Conservation (phyloP, 2,329 filamentous ascomycete species). For the Neofusicoccum parvum region DNA sequence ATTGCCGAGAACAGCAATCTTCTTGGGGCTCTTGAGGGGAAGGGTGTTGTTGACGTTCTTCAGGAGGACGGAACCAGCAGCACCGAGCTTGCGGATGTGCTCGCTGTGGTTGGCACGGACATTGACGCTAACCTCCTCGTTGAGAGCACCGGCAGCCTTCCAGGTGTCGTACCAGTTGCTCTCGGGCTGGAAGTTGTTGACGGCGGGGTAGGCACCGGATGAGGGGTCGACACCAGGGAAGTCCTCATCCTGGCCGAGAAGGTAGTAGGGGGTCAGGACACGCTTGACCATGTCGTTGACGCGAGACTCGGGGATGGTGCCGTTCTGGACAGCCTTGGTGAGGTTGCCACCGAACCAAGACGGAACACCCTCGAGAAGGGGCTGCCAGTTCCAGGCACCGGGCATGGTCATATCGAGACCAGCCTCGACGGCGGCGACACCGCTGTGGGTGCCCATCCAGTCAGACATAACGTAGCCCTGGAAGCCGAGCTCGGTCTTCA, state of each 20-base stretch:
- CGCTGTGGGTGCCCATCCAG: conserved; percentile 32
- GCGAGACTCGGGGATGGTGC: conserved; percentile 41
- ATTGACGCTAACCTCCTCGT: conserved; percentile 14
- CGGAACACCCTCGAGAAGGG: conserved; percentile 54
- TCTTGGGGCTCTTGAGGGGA: conserved; percentile 55
- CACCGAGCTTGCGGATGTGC: conserved; percentile 44
- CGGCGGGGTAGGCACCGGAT: conserved; percentile 6
- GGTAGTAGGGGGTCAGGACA: conserved; percentile 51
- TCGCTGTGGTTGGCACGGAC: conserved; percentile 39
- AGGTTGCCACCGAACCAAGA: conserved; percentile 33
- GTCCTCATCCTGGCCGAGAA: conserved; percentile 44
- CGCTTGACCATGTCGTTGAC: conserved; percentile 52
- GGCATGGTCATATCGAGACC: conserved; percentile 29
- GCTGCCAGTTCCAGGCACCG: conserved; percentile 28
- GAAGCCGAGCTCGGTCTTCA: conserved; percentile 52
- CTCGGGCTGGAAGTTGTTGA: conserved; percentile 18
- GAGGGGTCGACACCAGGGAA: conserved; percentile 42
- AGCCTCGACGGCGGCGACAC: conserved; percentile 31
- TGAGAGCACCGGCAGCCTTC: conserved; percentile 24
- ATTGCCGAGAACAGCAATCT: conserved; percentile 54
- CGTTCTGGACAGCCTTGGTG: conserved; percentile 43
- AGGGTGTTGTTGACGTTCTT: conserved; percentile 55
- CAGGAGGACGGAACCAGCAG: conserved; percentile 46
- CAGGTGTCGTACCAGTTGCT: conserved; percentile 24
- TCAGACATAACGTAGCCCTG: conserved; percentile 32